These are phyloP conservation scores for Cystobasidium onofrii DNA, from an alignment of 768 basidiomycete species.

Conservation along the genomic window DNA sequence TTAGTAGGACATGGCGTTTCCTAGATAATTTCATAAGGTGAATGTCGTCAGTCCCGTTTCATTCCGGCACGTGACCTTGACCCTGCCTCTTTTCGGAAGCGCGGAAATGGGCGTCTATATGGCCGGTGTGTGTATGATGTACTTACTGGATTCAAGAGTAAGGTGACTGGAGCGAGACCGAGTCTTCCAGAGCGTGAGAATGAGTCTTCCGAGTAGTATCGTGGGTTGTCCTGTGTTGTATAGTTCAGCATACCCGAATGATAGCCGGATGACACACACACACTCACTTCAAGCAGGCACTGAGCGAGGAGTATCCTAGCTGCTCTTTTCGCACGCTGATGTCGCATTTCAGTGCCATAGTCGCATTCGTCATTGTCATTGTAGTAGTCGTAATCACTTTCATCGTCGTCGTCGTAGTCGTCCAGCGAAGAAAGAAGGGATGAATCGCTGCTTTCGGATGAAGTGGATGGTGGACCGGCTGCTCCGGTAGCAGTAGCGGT, in stretches of 20 bases:
- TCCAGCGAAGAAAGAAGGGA: neutral
- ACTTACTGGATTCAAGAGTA: constrained; percentile 4
- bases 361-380: neutral
- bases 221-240: neutral
- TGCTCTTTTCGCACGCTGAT: neutral
- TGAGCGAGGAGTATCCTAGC: constrained; percentile 9
- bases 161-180: neutral
- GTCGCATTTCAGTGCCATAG: neutral
- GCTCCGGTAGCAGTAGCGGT: neutral
- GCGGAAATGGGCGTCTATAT: neutral
- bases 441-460: neutral
- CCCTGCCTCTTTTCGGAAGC: no score
- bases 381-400: neutral
- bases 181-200: neutral
- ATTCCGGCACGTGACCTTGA: neutral
- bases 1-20: constrained; percentile 3
- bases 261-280: neutral
- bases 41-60: neutral
- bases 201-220: neutral
- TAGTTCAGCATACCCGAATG: neutral
- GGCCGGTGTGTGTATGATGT: neutral
- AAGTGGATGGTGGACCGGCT: neutral
- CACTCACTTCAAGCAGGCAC: neutral
- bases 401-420: neutral
- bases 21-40: neutral